These are phyloP conservation scores for Cucumis melo DNA, from an alignment of 306 rosid species.

Conservation along the genomic window DNA sequence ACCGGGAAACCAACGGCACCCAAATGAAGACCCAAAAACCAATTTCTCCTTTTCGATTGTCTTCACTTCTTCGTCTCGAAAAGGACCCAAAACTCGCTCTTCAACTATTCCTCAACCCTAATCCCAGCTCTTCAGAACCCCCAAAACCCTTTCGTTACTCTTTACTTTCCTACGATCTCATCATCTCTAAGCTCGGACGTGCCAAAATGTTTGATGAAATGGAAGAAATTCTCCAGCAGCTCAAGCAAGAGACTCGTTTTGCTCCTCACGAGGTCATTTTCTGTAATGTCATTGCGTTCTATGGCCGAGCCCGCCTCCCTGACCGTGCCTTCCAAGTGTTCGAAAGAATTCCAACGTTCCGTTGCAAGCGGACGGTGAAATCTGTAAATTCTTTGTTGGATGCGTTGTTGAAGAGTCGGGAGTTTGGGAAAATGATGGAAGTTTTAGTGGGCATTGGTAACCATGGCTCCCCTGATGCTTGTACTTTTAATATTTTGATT, in stretches of 20 bases:
- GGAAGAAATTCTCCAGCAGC: conserved; percentile 48
- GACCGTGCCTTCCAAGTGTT: conserved; percentile 39
- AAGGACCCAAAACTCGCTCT: conserved; percentile 49
- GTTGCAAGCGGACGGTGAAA: conserved; percentile 35
- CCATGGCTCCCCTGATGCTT: conserved; percentile 36
- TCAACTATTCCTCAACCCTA: conserved; percentile 51
- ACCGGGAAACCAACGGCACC: not conserved
- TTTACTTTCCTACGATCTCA: conserved; percentile 55
- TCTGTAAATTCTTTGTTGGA: conserved; percentile 53
- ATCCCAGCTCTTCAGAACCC: conserved; percentile 11
- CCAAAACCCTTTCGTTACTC: conserved; percentile 33
- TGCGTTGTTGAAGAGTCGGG: conserved; percentile 33
- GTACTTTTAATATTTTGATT: conserved; percentile 58
- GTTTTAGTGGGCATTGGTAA: conserved; percentile 6
- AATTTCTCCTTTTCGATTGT: conserved; percentile 60
- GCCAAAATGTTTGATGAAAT: conserved; percentile 62
- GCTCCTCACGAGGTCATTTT: conserved; percentile 40
- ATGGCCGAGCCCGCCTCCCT: conserved; percentile 48
- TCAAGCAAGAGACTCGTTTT: conserved; percentile 37
- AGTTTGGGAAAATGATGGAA: conserved; percentile 17
- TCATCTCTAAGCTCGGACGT: conserved; percentile 66
- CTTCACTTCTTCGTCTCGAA: conserved; percentile 52
- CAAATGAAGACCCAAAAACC: conserved; percentile 29
- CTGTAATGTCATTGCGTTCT: conserved; percentile 59
- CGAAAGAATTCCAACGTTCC: conserved; percentile 35